phyloP scores from a whole-genome alignment of 148 eudicot genomes.

The Polygonum aviculare region DNA sequence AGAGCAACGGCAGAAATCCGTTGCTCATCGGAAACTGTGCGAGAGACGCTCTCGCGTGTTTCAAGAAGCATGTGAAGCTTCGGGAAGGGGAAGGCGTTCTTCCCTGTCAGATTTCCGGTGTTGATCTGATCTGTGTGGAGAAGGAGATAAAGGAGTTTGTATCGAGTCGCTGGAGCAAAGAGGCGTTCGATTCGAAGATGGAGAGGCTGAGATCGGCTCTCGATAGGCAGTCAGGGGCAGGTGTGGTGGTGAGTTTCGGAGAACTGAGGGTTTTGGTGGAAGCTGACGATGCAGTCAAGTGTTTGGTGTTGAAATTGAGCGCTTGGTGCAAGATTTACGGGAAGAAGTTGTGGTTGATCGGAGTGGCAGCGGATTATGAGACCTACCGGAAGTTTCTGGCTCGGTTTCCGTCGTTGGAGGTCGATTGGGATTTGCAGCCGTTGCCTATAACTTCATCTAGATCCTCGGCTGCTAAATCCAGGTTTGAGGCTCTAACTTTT shows the following conservation, averaged over 20 bases:
- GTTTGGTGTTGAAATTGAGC: constrained; percentile 32
- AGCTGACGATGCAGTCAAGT: constrained; percentile 18
- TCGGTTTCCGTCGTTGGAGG: constrained; percentile 44
- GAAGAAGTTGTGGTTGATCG: constrained; percentile 51
- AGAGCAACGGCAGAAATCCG: constrained; percentile 39
- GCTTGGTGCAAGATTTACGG: constrained; percentile 29
- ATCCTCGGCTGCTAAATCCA: constrained; percentile 43
- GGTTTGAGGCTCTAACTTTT: constrained; percentile 26
- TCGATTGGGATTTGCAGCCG: constrained; percentile 61
- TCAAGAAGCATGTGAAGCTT: constrained; percentile 23
- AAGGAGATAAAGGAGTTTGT: constrained; percentile 39
- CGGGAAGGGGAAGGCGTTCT: constrained; percentile 24
- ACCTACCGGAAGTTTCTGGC: constrained; percentile 35
- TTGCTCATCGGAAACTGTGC: constrained; percentile 62
- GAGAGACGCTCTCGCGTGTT: constrained; percentile 30
- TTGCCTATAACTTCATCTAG: constrained; percentile 46
- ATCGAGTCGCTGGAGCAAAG: constrained; percentile 17
- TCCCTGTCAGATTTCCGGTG: constrained; percentile 30
- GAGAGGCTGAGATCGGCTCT: constrained; percentile 28
- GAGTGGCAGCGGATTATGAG: constrained; percentile 34
- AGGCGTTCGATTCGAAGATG: constrained; percentile 33
- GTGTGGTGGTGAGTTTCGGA: constrained; percentile 43
- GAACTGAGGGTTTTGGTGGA: constrained; percentile 47
- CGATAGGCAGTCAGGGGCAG: constrained; percentile 19
- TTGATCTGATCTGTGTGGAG: constrained; percentile 34